Evolutionary conservation across 495 filamentous ascomycete genomes (phyloP).

Genomic region (Coniosporium apollinis): DNA sequence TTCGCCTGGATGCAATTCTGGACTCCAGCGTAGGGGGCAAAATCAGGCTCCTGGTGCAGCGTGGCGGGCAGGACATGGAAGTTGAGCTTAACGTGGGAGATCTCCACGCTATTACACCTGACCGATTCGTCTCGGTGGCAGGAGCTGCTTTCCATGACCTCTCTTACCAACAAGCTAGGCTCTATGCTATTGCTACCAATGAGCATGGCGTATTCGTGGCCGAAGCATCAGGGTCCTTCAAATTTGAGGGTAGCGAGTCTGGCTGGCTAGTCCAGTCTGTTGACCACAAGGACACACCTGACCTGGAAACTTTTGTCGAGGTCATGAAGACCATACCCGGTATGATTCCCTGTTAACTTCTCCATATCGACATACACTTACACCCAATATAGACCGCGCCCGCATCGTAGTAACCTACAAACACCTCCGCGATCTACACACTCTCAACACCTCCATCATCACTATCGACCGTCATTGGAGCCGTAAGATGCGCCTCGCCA

Average conservation of each 20-base stretch:
- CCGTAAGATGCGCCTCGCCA: conserved; percentile 79
- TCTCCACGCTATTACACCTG: conserved; percentile 85
- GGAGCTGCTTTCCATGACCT: conserved; percentile 89
- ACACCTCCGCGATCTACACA: conserved; percentile 88
- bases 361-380: not conserved
- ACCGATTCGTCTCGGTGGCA: conserved; percentile 85
- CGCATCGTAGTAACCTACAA: conserved; percentile 89
- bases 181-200: conserved; percentile 81
- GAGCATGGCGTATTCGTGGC: conserved; percentile 71
- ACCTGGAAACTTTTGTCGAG: conserved; percentile 77
- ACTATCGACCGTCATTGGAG: conserved; percentile 92
- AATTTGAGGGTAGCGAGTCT: conserved; percentile 74
- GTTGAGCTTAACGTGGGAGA: conserved; percentile 77
- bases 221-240: conserved; percentile 87
- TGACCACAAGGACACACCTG: conserved; percentile 73
- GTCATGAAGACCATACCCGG: conserved; percentile 75
- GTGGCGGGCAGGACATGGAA: conserved; percentile 76
- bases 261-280: conserved; percentile 92
- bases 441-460: conserved; percentile 79
- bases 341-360: conserved; percentile 9
- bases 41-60: conserved; percentile 62
- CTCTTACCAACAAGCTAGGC: conserved; percentile 87
- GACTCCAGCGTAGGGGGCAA: conserved; percentile 69
- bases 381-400: conserved; percentile 42
- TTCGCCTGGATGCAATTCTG: conserved; percentile 81